Evolutionary conservation across 2,329 filamentous ascomycete genomes (phyloP).

Genomic region (Trichoderma sp.): DNA sequence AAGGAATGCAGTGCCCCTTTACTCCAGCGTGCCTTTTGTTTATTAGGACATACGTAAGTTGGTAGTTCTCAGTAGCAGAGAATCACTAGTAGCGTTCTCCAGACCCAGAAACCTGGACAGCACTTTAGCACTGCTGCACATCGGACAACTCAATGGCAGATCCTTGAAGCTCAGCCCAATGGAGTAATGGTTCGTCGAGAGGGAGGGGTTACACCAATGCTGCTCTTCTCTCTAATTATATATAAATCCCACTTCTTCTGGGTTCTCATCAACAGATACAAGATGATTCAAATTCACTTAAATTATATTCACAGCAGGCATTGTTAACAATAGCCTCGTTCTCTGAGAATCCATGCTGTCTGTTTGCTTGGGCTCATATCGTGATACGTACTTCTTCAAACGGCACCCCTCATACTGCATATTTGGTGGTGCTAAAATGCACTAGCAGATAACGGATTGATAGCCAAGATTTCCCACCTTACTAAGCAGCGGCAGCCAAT

Average conservation of each 20-base stretch:
- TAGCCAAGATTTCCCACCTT: constrained; percentile 4
- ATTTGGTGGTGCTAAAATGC: neutral
- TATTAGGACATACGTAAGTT: neutral
- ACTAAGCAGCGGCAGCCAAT: neutral
- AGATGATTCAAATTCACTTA: neutral
- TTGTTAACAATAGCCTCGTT: neutral
- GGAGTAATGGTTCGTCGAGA: neutral
- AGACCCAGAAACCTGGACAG: neutral
- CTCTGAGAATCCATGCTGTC: neutral
- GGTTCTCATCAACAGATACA: neutral
- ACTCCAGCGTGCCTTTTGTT: neutral
- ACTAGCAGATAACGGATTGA: constrained; percentile 7
- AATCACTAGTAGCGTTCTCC: neutral
- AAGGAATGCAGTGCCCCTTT: neutral
- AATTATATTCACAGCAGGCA: neutral
- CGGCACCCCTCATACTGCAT: neutral
- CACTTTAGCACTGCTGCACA: neutral
- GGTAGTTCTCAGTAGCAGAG: neutral
- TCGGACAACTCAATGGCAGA: neutral
- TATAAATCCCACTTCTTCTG: neutral
- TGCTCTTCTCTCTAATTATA: neutral
- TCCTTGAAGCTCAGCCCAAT: neutral
- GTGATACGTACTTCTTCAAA: neutral
- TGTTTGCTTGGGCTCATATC: neutral
- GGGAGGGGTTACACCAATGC: neutral